A percentile compares a stretch with the other conserved stretches of the same genome.
Evolutionary conservation across 2,329 filamentous ascomycete genomes (phyloP).

Genomic region (Diplocarpon mali): DNA sequence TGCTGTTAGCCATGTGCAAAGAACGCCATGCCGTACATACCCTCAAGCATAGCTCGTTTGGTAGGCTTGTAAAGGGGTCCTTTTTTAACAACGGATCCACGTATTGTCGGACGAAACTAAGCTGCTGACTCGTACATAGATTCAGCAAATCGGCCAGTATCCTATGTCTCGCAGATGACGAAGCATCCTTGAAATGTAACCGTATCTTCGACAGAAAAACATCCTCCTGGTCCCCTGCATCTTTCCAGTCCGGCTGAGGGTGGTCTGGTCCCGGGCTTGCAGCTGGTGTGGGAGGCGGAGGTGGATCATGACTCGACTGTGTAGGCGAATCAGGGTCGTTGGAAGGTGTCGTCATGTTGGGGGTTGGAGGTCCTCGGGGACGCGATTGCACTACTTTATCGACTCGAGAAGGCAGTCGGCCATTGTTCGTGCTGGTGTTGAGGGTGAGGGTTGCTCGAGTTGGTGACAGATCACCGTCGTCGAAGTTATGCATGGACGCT

Average conservation of each 20-base stretch:
- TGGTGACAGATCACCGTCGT: conserved; percentile 33
- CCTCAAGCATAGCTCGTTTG: conserved; percentile 83
- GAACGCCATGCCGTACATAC: conserved; percentile 39
- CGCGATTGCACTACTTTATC: conserved; percentile 43
- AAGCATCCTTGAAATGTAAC: conserved; percentile 68
- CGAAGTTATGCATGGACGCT: conserved; percentile 39
- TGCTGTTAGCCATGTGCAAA: conserved; percentile 6
- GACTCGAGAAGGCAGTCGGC: conserved; percentile 30
- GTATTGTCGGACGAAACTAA: conserved; percentile 94
- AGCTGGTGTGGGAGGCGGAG: conserved; percentile 53
- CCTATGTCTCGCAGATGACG: conserved; percentile 63
- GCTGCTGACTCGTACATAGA: conserved; percentile 85
- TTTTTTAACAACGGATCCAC: conserved; percentile 91
- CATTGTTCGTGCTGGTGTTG: conserved; percentile 32
- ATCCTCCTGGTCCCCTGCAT: conserved; percentile 70
- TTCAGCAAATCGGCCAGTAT: conserved; percentile 83
- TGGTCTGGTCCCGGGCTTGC: conserved; percentile 53
- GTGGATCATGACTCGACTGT: conserved; percentile 34
- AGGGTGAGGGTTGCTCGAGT: conserved; percentile 34
- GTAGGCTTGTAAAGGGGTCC: conserved; percentile 85
- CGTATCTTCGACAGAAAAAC: conserved; percentile 70
- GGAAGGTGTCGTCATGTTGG: conserved; percentile 54
- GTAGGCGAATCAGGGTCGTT: conserved; percentile 44
- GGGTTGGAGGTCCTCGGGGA: conserved; percentile 50
- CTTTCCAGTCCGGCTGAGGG: conserved; percentile 61